Conservation (phyloP, 2,329 filamentous ascomycete genomes). For the Gaeumannomyces tritici region DNA sequence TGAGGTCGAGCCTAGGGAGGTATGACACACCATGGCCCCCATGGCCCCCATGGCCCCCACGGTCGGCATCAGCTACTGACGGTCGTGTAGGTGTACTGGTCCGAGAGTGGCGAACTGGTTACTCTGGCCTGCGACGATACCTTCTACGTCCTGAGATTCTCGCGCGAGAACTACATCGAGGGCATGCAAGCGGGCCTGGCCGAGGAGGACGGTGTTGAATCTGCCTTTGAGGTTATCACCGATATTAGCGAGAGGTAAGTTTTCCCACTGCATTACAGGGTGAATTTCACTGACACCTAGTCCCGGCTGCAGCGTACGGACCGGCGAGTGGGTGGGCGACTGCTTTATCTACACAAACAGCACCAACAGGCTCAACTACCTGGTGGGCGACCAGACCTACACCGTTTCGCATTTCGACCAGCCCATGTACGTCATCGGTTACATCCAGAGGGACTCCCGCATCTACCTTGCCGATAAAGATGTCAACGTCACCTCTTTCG, state of each 20-base stretch:
- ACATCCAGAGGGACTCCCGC: slow-evolving; percentile 88
- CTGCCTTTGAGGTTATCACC: slow-evolving; percentile 91
- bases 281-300: slow-evolving; percentile 12
- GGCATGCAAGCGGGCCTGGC: slow-evolving; percentile 73
- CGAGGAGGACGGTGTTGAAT: slow-evolving; percentile 86
- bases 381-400: slow-evolving; percentile 96
- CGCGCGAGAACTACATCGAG: slow-evolving; percentile 76
- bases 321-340: slow-evolving; percentile 96
- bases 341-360: slow-evolving; percentile 98
- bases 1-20: slow-evolving; percentile 59
- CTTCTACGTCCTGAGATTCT: slow-evolving; percentile 90
- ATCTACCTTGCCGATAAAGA: slow-evolving; percentile 97
- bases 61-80: slow-evolving; percentile 4
- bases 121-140: slow-evolving; percentile 89
- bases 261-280: rapidly evolving
- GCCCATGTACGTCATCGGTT: slow-evolving; percentile 89
- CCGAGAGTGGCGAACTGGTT: slow-evolving; percentile 88
- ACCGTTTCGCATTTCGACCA: slow-evolving; percentile 96
- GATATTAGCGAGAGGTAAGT: slow-evolving; percentile 81
- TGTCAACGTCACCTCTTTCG: slow-evolving; percentile 81
- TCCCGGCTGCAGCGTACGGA: slow-evolving; percentile 57
- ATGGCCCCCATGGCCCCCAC: neutral
- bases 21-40: neutral
- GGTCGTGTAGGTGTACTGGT: slow-evolving; percentile 73
- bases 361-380: slow-evolving; percentile 93